phyloP scores from a whole-genome alignment of 2,329 filamentous ascomycete genomes.

The Coccinonectria pachysandricola region DNA sequence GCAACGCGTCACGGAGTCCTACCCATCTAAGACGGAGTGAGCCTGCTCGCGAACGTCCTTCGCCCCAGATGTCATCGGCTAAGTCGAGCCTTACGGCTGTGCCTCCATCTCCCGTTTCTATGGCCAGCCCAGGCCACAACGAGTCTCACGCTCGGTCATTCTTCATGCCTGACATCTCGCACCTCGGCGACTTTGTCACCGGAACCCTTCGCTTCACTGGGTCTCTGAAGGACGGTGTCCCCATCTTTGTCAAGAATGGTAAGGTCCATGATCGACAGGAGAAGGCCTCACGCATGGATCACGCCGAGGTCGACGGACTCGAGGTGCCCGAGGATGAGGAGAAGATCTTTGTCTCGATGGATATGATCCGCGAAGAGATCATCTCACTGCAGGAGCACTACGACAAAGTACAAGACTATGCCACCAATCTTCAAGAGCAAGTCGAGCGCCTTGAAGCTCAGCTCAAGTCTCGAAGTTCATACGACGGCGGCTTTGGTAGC shows the following conservation, averaged over 20 bases:
- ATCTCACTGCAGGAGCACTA: constrained; percentile 45
- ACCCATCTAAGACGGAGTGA: constrained; percentile 13
- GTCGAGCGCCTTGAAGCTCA: constrained; percentile 40
- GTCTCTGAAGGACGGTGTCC: constrained; percentile 41
- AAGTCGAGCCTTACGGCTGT: constrained; percentile 33
- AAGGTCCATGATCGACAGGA: constrained; percentile 35
- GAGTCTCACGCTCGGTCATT: constrained; percentile 40
- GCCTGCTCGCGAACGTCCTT: constrained; percentile 16
- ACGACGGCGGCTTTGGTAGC: constrained; percentile 31
- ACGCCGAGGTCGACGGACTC: constrained; percentile 40
- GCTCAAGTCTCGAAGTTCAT: constrained; percentile 33
- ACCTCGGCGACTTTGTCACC: constrained; percentile 47
- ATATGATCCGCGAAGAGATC: constrained; percentile 51
- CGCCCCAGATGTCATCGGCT: constrained; percentile 28
- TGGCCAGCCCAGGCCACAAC: constrained; percentile 24
- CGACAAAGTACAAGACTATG: constrained; percentile 44
- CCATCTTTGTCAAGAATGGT: constrained; percentile 45
- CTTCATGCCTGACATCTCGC: constrained; percentile 42
- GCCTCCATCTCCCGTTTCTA: constrained; percentile 26
- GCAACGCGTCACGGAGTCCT: constrained; percentile 26
- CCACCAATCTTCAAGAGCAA: constrained; percentile 41
- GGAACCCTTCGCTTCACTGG: constrained; percentile 42
- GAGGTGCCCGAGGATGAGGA: constrained; percentile 43
- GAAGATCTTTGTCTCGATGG: constrained; percentile 49
- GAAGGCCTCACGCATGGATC: constrained; percentile 24